A percentile compares a stretch with the other conserved stretches of the same genome.
Evolutionary conservation across 345 rosid genomes (phyloP).

Genomic region (Fremontodendron californicum): DNA sequence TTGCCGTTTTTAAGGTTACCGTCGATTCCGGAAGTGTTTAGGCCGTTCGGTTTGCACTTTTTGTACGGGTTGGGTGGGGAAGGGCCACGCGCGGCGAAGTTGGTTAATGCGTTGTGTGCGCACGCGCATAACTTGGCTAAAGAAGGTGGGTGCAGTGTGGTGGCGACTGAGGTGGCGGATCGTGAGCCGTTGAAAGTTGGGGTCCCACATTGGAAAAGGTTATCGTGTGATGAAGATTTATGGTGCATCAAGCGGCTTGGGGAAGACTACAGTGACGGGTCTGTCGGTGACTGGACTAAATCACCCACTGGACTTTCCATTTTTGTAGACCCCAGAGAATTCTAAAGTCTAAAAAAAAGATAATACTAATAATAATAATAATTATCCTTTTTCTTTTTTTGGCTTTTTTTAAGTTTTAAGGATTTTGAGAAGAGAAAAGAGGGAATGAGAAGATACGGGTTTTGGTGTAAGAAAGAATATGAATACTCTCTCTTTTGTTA

Average conservation of each 20-base stretch:
- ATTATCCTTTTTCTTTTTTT: background rate
- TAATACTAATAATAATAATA: background rate
- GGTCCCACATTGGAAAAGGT: slow-evolving; percentile 76
- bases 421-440: background rate
- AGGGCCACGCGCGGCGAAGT: slow-evolving; percentile 61
- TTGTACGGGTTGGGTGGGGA: slow-evolving; percentile 92
- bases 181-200: slow-evolving; percentile 61
- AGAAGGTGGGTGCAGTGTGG: slow-evolving; percentile 59
- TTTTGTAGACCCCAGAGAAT: slow-evolving; percentile 96
- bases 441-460: slow-evolving; percentile 25
- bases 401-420: too few relatives aligned
- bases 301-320: slow-evolving; percentile 76
- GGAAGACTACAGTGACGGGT: slow-evolving; percentile 74
- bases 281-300: slow-evolving; percentile 85
- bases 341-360: slow-evolving; percentile 23
- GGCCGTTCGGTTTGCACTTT: slow-evolving; percentile 77
- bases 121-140: slow-evolving; percentile 88
- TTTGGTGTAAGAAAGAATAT: slow-evolving; percentile 17
- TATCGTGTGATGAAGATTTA: slow-evolving; percentile 74
- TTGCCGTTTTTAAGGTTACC: slow-evolving; percentile 76
- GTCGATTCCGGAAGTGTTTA: slow-evolving; percentile 78
- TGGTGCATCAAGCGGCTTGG: slow-evolving; percentile 94
- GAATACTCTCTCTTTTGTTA: slow-evolving; percentile 30
- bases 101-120: slow-evolving; percentile 58
- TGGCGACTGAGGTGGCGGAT: slow-evolving; percentile 79